These are phyloP conservation scores for Monsonia emarginata DNA, from an alignment of 441 rosid genomes.

Conservation along the genomic window DNA sequence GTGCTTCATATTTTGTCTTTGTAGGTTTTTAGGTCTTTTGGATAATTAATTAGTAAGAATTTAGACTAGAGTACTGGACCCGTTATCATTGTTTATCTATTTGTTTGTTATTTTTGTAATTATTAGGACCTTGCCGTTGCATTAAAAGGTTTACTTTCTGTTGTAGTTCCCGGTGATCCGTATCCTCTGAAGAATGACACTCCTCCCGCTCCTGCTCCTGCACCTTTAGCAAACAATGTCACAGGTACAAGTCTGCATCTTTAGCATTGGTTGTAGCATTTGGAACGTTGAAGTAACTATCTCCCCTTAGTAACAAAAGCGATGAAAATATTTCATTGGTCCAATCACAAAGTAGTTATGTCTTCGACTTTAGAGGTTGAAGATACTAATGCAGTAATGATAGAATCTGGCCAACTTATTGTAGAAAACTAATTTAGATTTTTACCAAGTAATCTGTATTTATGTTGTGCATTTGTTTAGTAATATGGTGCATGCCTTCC, in stretches of 20 bases:
- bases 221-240: conserved; percentile 30
- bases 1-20: neutral
- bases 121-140: neutral
- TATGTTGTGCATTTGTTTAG: neutral
- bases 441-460: neutral
- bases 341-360: too few relatives aligned
- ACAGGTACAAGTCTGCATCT: conserved; percentile 35
- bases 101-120: neutral
- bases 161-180: conserved; percentile 79
- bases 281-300: neutral
- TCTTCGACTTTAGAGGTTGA: too few relatives aligned
- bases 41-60: neutral
- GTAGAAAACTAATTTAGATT: neutral
- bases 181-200: conserved; percentile 38
- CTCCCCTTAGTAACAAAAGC: neutral
- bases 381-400: neutral
- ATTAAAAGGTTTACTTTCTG: neutral
- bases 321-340: too few relatives aligned
- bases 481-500: neutral
- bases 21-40: neutral
- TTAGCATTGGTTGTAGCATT: neutral
- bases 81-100: neutral
- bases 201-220: conserved; percentile 56
- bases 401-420: neutral
- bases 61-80: too few relatives aligned